Evolutionary conservation across 116 monocot species (phyloP).

Genomic region (Cymodocea nodosa): DNA sequence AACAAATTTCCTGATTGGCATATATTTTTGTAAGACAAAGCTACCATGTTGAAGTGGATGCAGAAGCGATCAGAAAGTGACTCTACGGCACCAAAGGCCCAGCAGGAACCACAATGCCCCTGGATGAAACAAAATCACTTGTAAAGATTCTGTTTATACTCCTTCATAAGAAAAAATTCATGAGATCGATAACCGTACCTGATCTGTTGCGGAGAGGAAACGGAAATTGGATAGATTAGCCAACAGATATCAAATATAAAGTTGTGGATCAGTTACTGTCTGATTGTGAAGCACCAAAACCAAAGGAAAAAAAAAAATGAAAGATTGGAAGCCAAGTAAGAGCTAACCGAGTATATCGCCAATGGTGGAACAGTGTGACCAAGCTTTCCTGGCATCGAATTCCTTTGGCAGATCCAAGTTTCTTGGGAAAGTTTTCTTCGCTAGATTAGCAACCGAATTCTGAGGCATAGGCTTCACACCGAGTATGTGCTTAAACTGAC

Average conservation of each 20-base stretch:
- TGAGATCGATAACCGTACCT: neutral
- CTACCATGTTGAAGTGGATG: slow-evolving; percentile 66
- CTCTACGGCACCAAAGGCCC: slow-evolving; percentile 98
- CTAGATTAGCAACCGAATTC: slow-evolving; percentile 33
- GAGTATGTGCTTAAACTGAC: slow-evolving; percentile 58
- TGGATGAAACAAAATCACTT: slow-evolving; percentile 12
- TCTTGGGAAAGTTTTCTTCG: slow-evolving; percentile 32
- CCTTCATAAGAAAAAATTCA: neutral
- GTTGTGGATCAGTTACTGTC: neutral
- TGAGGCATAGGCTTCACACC: slow-evolving; percentile 44
- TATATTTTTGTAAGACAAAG: neutral
- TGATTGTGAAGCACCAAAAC: neutral
- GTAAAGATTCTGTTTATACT: neutral
- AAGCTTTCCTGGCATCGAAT: slow-evolving; percentile 73
- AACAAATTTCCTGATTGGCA: neutral
- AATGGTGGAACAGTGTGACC: slow-evolving; percentile 70
- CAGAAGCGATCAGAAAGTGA: slow-evolving; percentile 84
- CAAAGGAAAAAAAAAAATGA: neutral
- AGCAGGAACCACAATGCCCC: slow-evolving; percentile 98
- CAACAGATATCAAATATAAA: neutral
- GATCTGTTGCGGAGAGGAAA: slow-evolving; percentile 1
- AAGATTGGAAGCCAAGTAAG: neutral
- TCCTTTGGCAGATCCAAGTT: slow-evolving; percentile 41
- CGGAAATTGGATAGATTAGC: neutral
- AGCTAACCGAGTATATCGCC: slow-evolving; percentile 72